These are phyloP conservation scores for Crithidia thermophila DNA, from an alignment of 208 protist species.

Conservation along the genomic window DNA sequence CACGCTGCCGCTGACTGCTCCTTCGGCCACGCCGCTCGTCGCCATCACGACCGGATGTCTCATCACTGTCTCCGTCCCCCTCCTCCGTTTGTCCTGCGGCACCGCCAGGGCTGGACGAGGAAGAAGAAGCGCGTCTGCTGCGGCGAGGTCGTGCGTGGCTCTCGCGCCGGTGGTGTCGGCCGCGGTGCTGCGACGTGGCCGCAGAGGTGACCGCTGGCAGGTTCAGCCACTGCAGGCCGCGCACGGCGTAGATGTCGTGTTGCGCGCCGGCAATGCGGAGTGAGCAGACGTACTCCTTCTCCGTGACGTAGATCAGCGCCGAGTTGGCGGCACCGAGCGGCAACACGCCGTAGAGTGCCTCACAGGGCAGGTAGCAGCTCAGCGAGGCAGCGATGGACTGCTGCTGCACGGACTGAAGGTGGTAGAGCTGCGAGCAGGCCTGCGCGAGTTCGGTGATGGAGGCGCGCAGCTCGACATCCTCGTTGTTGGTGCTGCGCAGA, in stretches of 20 bases:
- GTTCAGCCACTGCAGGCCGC: conserved; percentile 49
- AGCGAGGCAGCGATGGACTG: conserved; percentile 13
- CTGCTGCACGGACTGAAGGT: conserved; percentile 22
- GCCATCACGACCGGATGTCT: too few species aligned
- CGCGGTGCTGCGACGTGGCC: background rate
- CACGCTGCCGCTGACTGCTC: too few species aligned
- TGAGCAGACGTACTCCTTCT: conserved; percentile 35
- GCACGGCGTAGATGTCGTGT: conserved; percentile 63
- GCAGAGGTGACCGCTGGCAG: conserved; percentile 38
- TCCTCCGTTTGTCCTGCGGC: too few species aligned
- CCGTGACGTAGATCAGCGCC: conserved; percentile 69
- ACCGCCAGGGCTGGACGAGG: too few species aligned
- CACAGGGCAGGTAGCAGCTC: conserved; percentile 39
- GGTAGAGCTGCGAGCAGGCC: conserved; percentile 12
- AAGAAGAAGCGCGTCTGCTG: background rate
- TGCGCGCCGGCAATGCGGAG: conserved; percentile 12
- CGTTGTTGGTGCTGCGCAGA: conserved; percentile 31
- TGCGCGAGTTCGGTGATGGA: conserved; percentile 28
- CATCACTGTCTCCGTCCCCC: too few species aligned
- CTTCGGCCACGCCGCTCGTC: too few species aligned
- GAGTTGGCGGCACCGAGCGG: conserved; percentile 46
- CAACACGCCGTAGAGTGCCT: conserved; percentile 77
- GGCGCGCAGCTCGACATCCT: conserved; percentile 37
- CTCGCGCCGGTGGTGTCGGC: background rate
- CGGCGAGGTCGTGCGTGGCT: background rate